Evolutionary conservation across 2,329 filamentous ascomycete species (phyloP).

Genomic region (Colletotrichum sp.): DNA sequence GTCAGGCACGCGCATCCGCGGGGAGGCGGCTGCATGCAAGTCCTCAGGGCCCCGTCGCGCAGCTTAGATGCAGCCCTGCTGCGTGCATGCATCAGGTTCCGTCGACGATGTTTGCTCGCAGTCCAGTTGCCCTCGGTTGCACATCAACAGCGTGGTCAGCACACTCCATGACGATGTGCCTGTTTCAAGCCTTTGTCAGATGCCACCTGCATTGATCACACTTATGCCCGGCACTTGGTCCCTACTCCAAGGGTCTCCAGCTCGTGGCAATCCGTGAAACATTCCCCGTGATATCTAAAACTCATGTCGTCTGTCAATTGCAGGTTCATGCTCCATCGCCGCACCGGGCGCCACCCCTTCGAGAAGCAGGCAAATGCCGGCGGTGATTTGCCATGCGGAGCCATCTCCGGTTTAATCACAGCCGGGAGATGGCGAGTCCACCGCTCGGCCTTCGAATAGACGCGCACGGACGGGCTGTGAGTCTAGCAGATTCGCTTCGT

Average conservation of each 20-base stretch:
- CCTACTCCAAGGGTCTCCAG: neutral
- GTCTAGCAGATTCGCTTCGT: neutral
- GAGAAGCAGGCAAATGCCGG: neutral
- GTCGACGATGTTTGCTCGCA: neutral
- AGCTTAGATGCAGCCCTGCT: neutral
- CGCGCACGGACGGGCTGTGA: neutral
- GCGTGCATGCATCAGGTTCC: neutral
- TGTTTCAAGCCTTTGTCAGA: constrained; percentile 11
- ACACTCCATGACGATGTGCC: neutral
- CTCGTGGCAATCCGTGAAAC: neutral
- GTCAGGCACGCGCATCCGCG: neutral
- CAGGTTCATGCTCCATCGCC: neutral
- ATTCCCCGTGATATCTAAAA: neutral
- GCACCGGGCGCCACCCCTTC: neutral
- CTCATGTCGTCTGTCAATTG: neutral
- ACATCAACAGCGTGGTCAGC: neutral
- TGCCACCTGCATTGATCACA: neutral
- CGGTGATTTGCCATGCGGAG: neutral
- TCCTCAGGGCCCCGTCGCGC: neutral
- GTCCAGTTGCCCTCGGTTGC: neutral
- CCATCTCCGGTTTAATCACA: neutral
- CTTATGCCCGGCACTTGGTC: neutral
- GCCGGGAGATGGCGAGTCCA: neutral
- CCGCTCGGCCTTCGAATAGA: neutral
- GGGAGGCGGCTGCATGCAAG: neutral